These are phyloP conservation scores for Naganishia kalamii DNA, from an alignment of 768 basidiomycete genomes.

Conservation along the genomic window DNA sequence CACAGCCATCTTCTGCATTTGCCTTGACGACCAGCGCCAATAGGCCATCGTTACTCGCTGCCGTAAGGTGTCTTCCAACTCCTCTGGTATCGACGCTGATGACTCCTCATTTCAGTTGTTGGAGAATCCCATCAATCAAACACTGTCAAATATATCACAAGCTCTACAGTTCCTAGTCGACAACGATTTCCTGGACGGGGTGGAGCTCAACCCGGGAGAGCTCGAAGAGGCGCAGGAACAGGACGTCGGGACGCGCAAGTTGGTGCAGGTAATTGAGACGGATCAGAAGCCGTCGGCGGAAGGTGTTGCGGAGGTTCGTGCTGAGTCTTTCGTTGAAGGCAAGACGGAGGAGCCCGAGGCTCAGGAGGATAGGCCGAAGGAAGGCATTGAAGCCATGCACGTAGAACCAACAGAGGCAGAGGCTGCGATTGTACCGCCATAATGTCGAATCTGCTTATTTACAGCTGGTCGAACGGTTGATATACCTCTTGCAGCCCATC, in stretches of 20 bases:
- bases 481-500: no score
- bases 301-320: no score
- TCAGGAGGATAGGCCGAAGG: no score
- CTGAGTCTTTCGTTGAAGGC: no score
- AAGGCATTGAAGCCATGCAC: no score
- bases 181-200: constrained; percentile 74
- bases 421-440: no score
- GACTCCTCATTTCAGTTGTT: constrained; percentile 56
- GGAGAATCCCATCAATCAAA: constrained; percentile 75
- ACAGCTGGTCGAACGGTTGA: no score
- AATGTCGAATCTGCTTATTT: no score
- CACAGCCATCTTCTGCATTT: constrained; percentile 4
- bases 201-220: constrained; percentile 75
- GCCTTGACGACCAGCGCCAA: constrained; percentile 29
- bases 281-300: neutral
- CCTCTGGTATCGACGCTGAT: neutral
- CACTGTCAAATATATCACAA: constrained; percentile 85
- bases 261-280: neutral
- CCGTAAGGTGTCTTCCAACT: constrained; percentile 54
- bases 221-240: constrained; percentile 48
- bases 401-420: no score
- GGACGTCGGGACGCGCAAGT: neutral
- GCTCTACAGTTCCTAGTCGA: constrained; percentile 83
- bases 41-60: constrained; percentile 67
- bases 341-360: no score